phyloP scores from a whole-genome alignment of 345 rosid genomes.

The Ceriops zippeliana region DNA sequence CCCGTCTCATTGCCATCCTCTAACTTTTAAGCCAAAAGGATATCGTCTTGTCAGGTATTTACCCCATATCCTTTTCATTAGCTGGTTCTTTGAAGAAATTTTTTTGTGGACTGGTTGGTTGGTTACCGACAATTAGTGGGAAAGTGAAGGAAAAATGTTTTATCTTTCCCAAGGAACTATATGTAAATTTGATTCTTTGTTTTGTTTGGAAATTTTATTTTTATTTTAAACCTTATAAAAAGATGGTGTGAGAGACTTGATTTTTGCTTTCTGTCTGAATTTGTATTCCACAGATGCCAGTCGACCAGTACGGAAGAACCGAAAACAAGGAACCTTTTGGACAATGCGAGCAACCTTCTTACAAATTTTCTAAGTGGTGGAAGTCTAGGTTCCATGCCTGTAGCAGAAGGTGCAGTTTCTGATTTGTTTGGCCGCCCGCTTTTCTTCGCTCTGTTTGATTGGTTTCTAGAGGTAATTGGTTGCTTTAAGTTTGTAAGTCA shows the following conservation, averaged over 20 bases:
- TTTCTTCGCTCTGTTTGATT: conserved; percentile 79
- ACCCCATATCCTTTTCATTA: neutral
- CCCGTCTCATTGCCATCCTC: neutral
- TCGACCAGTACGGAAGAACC: conserved; percentile 52
- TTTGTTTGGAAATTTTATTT: neutral
- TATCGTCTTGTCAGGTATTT: conserved; percentile 24
- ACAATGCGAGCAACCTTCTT: conserved; percentile 83
- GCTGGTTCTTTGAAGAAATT: neutral
- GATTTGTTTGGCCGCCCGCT: conserved; percentile 83
- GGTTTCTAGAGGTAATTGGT: conserved; percentile 75
- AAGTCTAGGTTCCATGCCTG: conserved; percentile 71
- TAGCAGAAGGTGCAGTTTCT: conserved; percentile 88
- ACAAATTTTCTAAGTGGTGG: conserved; percentile 83
- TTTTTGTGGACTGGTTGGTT: neutral
- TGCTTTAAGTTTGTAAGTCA: neutral
- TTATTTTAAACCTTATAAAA: too few species aligned
- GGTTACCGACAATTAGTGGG: neutral
- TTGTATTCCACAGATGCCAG: conserved; percentile 51
- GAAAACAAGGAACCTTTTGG: conserved; percentile 59
- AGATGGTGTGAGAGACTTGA: neutral
- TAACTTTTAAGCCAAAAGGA: conserved; percentile 17
- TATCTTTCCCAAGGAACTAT: neutral
- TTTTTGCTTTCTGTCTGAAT: neutral
- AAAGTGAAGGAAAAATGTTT: neutral
- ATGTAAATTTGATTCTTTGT: neutral